Percentiles rank a stretch among this genome's conserved stretches.
Conservation (phyloP, 1,284 basidiomycete species). For the Schizophyllum commune region DNA sequence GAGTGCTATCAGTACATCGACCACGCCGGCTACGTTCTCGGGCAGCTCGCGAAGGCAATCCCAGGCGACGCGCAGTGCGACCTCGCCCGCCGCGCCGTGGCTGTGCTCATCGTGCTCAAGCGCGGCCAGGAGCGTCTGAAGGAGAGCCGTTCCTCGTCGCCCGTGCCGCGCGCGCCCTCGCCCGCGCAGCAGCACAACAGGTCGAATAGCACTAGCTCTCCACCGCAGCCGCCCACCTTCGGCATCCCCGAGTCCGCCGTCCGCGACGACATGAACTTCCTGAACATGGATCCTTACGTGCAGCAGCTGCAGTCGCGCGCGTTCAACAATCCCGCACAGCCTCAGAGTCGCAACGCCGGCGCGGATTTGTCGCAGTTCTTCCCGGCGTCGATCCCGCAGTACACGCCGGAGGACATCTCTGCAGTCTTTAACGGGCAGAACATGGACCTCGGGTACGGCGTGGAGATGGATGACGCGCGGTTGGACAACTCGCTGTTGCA, state of each 20-base stretch:
- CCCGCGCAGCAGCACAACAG: not conserved
- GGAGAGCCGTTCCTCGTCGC: not conserved
- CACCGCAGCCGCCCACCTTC: not conserved
- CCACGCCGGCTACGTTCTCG: not conserved
- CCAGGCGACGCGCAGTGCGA: not conserved
- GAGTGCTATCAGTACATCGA: not conserved
- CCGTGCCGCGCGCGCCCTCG: not conserved
- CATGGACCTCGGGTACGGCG: not conserved
- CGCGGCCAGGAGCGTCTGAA: not conserved
- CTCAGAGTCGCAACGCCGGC: not conserved
- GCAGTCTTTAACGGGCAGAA: not conserved
- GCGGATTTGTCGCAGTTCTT: not conserved
- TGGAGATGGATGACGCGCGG: not conserved
- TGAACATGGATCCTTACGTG: not conserved
- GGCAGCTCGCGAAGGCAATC: not conserved
- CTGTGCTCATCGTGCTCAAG: not conserved
- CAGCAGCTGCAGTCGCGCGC: not conserved
- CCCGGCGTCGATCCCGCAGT: not conserved
- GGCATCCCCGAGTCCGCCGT: not conserved
- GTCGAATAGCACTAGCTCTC: not conserved
- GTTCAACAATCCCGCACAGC: not conserved
- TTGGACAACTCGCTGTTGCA: not conserved
- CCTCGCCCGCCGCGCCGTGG: not conserved
- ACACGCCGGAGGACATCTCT: not conserved
- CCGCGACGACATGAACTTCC: not conserved